These are phyloP conservation scores for Fusarium sp. DNA, from an alignment of 2,329 filamentous ascomycete species.

Conservation along the genomic window DNA sequence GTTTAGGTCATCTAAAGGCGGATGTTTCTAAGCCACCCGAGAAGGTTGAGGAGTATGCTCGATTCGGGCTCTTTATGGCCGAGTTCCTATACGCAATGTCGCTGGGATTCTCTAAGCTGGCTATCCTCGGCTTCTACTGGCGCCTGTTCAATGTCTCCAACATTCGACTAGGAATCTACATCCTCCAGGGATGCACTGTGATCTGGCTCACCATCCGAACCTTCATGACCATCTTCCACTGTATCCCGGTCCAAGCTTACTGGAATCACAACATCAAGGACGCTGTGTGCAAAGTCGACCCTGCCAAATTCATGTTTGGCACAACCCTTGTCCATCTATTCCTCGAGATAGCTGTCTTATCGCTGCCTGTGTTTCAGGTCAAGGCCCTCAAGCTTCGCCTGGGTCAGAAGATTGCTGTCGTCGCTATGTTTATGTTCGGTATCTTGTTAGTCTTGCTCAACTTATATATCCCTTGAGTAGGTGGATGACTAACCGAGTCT, in stretches of 20 bases:
- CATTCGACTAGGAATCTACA: conserved; percentile 25
- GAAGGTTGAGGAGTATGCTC: conserved; percentile 25
- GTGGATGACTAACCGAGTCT: not conserved
- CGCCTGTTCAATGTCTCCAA: conserved; percentile 28
- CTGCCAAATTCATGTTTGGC: conserved; percentile 33
- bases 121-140: conserved; percentile 32
- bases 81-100: conserved; percentile 29
- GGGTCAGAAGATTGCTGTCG: conserved; percentile 29
- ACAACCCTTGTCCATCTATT: conserved; percentile 30
- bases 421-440: conserved; percentile 35
- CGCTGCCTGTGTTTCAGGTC: conserved; percentile 29
- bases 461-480: not conserved
- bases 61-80: conserved; percentile 27
- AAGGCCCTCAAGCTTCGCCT: conserved; percentile 24
- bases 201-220: conserved; percentile 35
- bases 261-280: conserved; percentile 31
- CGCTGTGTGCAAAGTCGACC: conserved; percentile 24
- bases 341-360: conserved; percentile 28
- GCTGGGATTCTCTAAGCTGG: conserved; percentile 29
- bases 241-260: conserved; percentile 24
- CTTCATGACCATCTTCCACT: conserved; percentile 35
- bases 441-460: conserved; percentile 22
- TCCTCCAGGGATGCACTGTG: conserved; percentile 25
- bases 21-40: conserved; percentile 14
- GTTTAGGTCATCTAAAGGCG: conserved; percentile 17